A percentile compares a stretch with the other conserved stretches of the same genome.
Conservation (phyloP, 352 stramenopile species). For the Phytophthora cajani region DNA sequence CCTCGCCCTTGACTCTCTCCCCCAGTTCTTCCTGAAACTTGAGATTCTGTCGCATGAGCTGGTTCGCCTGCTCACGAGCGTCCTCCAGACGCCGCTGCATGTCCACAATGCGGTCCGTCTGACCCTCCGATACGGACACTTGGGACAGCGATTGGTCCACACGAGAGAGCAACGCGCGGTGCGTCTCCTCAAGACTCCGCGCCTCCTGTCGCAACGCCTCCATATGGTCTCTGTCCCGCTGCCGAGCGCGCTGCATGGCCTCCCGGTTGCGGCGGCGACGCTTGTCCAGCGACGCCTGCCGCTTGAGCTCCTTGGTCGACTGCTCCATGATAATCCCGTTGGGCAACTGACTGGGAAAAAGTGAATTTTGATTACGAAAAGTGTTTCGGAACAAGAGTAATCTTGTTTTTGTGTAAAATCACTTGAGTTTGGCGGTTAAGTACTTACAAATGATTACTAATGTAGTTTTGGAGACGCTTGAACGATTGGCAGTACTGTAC, state of each 20-base stretch:
- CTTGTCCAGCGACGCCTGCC: constrained; percentile 48
- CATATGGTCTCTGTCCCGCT: constrained; percentile 65
- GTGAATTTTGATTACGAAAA: too few relatives aligned
- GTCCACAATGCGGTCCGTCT: constrained; percentile 17
- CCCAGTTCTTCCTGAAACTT: constrained; percentile 53
- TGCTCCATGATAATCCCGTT: too few relatives aligned
- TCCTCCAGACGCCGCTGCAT: constrained; percentile 45
- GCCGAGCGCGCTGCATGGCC: constrained; percentile 63
- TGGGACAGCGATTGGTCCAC: constrained; percentile 46
- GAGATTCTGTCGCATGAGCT: constrained; percentile 54
- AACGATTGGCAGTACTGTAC: too few relatives aligned
- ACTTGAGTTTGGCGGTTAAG: too few relatives aligned
- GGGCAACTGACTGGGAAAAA: too few relatives aligned
- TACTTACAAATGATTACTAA: too few relatives aligned
- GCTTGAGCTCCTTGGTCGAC: constrained; percentile 25
- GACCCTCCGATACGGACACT: constrained; percentile 5
- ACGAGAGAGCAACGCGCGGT: constrained; percentile 42
- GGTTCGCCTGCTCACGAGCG: constrained; percentile 38
- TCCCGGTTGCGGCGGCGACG: constrained; percentile 64
- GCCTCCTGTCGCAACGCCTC: constrained; percentile 46
- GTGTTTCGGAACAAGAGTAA: too few relatives aligned
- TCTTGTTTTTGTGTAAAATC: too few relatives aligned
- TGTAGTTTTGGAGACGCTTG: too few relatives aligned
- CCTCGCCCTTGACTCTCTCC: constrained; percentile 57
- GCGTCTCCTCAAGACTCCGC: constrained; percentile 38